phyloP scores from a whole-genome alignment of 2,329 filamentous ascomycete species.

The Xylaria polymorpha region DNA sequence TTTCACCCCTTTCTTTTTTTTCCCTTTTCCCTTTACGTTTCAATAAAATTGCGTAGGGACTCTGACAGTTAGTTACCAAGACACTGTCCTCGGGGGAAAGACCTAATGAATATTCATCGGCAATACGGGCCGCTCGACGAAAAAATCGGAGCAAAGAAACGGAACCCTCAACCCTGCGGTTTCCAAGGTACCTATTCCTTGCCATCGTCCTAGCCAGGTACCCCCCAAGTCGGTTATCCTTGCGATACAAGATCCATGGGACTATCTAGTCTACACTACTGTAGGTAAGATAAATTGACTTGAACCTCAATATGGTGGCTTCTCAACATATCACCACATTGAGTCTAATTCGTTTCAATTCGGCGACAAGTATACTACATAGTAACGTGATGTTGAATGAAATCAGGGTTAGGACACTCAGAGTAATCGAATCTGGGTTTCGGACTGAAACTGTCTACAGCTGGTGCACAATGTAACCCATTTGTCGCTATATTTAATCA shows the following conservation, averaged over 20 bases:
- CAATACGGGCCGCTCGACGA: conserved; percentile 23
- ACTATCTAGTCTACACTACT: not conserved
- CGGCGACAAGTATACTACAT: too few species aligned
- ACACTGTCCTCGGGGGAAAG: not conserved
- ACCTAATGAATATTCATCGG: conserved; percentile 19
- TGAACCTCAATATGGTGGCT: not conserved
- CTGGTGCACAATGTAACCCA: not conserved
- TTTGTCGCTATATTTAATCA: not conserved
- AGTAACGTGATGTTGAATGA: not conserved
- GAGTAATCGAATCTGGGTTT: not conserved
- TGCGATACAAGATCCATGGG: not conserved
- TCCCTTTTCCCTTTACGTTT: not conserved
- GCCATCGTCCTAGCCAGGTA: not conserved
- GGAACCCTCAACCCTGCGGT: conserved; percentile 17
- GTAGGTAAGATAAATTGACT: conserved; percentile 1
- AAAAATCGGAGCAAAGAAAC: conserved; percentile 14
- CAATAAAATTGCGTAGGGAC: not conserved
- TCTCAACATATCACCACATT: not conserved
- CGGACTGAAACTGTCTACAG: not conserved
- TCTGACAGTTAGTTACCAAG: not conserved
- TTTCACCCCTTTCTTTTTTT: not conserved
- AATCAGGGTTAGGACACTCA: not conserved
- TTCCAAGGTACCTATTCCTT: conserved; percentile 4
- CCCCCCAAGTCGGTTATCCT: conserved; percentile 3
- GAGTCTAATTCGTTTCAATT: not conserved